Evolutionary conservation across 768 basidiomycete genomes (phyloP).

Genomic region (Suillus discolor): DNA sequence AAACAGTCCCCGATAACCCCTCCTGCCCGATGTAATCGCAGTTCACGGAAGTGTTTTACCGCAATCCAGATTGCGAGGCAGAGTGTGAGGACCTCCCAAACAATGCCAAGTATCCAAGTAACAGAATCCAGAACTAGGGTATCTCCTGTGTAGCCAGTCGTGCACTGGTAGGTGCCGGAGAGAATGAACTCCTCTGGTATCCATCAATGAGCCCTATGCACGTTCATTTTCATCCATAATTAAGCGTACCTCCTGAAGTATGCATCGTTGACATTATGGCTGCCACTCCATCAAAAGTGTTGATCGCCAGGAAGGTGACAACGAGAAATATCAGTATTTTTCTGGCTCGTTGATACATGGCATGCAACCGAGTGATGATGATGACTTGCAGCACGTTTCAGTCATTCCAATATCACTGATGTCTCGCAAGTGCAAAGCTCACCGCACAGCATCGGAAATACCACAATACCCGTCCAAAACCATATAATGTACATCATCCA

Average conservation of each 20-base stretch:
- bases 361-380: background rate
- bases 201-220: background rate
- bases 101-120: background rate
- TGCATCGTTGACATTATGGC: background rate
- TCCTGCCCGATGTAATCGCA: background rate
- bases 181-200: background rate
- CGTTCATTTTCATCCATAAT: background rate
- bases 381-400: background rate
- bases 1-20: background rate
- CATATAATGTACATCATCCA: background rate
- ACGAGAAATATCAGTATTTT: background rate
- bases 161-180: background rate
- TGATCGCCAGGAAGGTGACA: background rate
- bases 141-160: background rate
- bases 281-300: background rate
- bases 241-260: background rate
- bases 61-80: background rate
- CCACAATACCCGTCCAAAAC: background rate
- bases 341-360: background rate
- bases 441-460: background rate
- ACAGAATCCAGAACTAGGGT: background rate
- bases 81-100: background rate
- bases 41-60: background rate
- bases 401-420: background rate
- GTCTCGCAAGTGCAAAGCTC: background rate